Evolutionary conservation across 2,329 filamentous ascomycete genomes (phyloP).

Genomic region (Phaeosphaeriaceae sp.): DNA sequence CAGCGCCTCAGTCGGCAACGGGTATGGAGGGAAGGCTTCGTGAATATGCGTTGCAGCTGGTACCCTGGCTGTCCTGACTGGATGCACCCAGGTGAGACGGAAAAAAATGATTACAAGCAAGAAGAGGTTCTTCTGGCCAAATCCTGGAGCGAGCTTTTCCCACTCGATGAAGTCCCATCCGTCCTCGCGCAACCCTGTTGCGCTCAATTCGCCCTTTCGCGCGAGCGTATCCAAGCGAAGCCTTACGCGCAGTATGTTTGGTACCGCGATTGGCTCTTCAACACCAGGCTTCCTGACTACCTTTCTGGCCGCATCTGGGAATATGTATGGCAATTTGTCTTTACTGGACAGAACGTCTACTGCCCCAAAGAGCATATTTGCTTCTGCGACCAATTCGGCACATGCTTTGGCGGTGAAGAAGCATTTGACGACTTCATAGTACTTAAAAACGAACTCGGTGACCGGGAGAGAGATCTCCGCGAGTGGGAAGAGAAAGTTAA

Average conservation of each 20-base stretch:
- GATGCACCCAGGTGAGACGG: slow-evolving; percentile 56
- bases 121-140: slow-evolving; percentile 55
- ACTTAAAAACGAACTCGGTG: slow-evolving; percentile 51
- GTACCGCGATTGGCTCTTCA: slow-evolving; percentile 66
- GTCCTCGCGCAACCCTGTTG: slow-evolving; percentile 68
- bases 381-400: slow-evolving; percentile 69
- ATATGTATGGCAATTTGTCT: slow-evolving; percentile 69
- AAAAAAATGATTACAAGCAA: slow-evolving; percentile 48
- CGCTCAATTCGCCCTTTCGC: slow-evolving; percentile 67
- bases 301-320: slow-evolving; percentile 67
- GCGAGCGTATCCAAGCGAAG: slow-evolving; percentile 62
- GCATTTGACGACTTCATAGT: slow-evolving; percentile 58
- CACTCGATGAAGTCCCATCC: slow-evolving; percentile 53
- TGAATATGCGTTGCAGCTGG: slow-evolving; percentile 64
- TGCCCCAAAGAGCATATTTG: slow-evolving; percentile 63
- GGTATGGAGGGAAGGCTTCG: slow-evolving; percentile 59
- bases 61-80: slow-evolving; percentile 62
- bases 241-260: slow-evolving; percentile 61
- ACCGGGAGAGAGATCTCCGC: slow-evolving; percentile 51
- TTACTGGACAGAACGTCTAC: slow-evolving; percentile 57
- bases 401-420: slow-evolving; percentile 63
- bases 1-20: slow-evolving; percentile 52
- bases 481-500: slow-evolving; percentile 50
- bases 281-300: slow-evolving; percentile 62
- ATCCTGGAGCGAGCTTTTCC: slow-evolving; percentile 57